Conservation (phyloP, 257 asterid species). For the Oldenlandia corymbosa region DNA sequence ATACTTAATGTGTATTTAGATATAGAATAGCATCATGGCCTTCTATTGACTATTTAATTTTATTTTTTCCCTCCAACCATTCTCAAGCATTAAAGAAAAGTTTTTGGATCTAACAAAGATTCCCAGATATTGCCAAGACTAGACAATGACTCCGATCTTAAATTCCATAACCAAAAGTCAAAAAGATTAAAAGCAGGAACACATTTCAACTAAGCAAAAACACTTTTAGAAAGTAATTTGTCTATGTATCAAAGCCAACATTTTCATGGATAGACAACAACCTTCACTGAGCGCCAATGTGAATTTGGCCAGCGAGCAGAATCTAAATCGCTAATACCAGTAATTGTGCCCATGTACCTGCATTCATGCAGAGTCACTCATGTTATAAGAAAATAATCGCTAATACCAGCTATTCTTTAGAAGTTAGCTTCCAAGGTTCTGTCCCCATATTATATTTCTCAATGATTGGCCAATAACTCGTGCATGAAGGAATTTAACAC, state of each 20-base stretch:
- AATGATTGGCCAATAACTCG: no score
- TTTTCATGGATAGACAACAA: conserved; percentile 14
- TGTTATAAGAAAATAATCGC: neutral
- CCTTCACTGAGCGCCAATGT: conserved; percentile 94
- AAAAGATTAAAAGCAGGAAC: neutral
- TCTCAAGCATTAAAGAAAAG: neutral
- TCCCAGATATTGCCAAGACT: neutral
- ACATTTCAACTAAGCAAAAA: neutral
- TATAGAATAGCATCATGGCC: neutral
- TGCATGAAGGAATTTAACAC: neutral
- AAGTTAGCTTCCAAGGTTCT: neutral
- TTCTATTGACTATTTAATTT: neutral
- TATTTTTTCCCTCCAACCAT: neutral
- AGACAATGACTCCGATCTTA: neutral
- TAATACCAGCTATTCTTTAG: neutral
- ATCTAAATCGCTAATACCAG: conserved; percentile 80
- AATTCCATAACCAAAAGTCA: neutral
- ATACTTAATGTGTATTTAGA: neutral
- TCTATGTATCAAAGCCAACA: neutral
- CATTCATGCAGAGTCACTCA: conserved; percentile 12
- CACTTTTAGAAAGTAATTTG: neutral
- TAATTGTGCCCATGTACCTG: conserved; percentile 92
- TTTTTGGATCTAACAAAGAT: neutral
- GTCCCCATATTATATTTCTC: no score
- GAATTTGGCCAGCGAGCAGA: conserved; percentile 93